Evolutionary conservation across 345 rosid species (phyloP), one percentile per base, ranked within the genome.

Genomic region (Brassica cretica): DNA sequence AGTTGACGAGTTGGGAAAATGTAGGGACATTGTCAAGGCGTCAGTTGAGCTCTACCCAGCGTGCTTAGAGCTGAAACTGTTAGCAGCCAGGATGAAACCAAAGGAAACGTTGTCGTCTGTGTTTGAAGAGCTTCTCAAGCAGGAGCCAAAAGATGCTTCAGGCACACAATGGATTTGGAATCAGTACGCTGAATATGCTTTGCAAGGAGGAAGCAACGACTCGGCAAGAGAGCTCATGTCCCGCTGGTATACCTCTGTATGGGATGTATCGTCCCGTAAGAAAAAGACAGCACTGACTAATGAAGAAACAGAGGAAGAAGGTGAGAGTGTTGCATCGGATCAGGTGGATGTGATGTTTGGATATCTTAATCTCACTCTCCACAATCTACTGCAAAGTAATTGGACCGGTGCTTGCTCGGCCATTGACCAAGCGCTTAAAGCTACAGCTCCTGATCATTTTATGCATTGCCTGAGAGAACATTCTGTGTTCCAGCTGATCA

Each of bases 101-200:
- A 88, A 68, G 51, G 75, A 78, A 73, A 74, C 30, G 1, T 63
- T 80, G 74, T 82, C 77, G 41, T 66, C 79, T 35, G 90, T 87
- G 78, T 95, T 90, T 81, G 94, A 90, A 83, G 88, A 89, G 76
- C 89, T 84, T 78, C 87, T 93, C 32, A 61, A 66, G 82, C 84
- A 84, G 71, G 86, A 93, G 90, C 91, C 93, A 4, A 85, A 81
- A 80, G 93, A 84, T 76, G 84, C 68, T 53, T 87, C 89, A 27
- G 91, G 97, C 71, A 84, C 82, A 62, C 91, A 93, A 12, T 91
- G 92, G 74, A 84, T 91, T 64, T 95, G 98, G 99, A 93, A 95
- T 84, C 99, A 95, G 79, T 95, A 88, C 74, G 88, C 89, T 60
- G 96, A 91, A 83, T 79, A 55, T 85, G 89, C 88, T 65, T 82